Conservation (phyloP, 129 eudicot species). For the Rutidosis leptorrhynchoides region DNA sequence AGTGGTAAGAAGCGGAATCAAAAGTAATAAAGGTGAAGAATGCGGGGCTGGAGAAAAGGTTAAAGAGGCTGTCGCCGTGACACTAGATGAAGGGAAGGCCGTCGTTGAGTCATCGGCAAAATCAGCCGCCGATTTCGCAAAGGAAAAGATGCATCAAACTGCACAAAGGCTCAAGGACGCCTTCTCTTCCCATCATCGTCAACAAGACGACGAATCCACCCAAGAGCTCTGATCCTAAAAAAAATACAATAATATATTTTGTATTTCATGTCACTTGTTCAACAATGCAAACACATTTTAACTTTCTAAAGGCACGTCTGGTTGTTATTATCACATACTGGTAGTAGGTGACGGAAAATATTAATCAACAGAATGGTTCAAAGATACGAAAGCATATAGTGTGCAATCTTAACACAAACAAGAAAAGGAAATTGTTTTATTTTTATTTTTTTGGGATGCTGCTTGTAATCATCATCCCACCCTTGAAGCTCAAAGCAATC, state of each 20-base stretch:
- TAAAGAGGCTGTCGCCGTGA: background rate
- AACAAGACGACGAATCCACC: background rate
- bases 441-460: no score
- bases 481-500: no score
- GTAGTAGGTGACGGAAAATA: no score
- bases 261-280: background rate
- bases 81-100: background rate
- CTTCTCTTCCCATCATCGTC: background rate
- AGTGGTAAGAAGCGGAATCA: background rate
- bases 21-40: background rate
- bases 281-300: background rate
- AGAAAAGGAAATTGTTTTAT: no score
- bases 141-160: background rate
- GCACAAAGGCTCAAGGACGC: background rate
- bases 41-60: background rate
- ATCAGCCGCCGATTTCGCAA: background rate
- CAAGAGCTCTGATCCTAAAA: background rate
- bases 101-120: background rate
- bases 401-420: no score
- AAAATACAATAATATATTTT: no score
- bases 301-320: background rate
- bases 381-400: no score
- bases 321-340: no score
- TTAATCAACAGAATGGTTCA: no score
- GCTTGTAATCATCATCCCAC: no score